Percentiles rank a stretch among this genome's conserved stretches.
These are phyloP conservation scores for Aegilops tauschii DNA, from an alignment of 176 grass and related monocot genomes.

Conservation along the genomic window DNA sequence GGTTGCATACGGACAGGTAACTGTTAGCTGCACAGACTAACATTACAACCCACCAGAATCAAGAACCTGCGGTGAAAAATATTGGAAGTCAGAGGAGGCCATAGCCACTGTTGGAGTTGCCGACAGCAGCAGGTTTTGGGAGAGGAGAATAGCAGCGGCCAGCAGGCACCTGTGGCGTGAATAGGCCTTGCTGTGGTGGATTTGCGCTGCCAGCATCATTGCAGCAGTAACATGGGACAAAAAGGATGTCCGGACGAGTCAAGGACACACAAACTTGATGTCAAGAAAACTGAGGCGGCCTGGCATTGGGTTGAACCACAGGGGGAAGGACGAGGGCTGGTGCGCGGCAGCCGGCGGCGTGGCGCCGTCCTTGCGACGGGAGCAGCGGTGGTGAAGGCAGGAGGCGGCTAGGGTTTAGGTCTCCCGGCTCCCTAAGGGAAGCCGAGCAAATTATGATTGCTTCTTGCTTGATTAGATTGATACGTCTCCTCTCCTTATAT, in stretches of 20 bases:
- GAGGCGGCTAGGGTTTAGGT: too few relatives aligned
- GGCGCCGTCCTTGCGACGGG: too few relatives aligned
- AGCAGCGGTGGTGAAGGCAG: too few relatives aligned
- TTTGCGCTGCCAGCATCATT: background rate
- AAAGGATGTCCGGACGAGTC: background rate
- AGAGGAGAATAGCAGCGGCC: background rate
- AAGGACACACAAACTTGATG: background rate
- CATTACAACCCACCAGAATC: slow-evolving; percentile 13
- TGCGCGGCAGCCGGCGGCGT: too few relatives aligned
- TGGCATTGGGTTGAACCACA: background rate
- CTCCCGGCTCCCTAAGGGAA: too few relatives aligned
- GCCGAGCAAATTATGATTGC: too few relatives aligned
- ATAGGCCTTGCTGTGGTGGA: background rate
- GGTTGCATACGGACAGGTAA: background rate
- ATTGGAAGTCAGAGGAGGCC: background rate
- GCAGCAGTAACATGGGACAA: background rate
- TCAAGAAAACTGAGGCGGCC: background rate
- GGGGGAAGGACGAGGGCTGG: too few relatives aligned
- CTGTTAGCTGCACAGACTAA: background rate
- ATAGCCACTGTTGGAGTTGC: background rate
- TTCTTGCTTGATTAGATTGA: too few relatives aligned
- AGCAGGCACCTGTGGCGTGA: background rate
- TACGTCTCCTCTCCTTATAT: too few relatives aligned
- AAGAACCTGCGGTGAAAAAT: background rate
- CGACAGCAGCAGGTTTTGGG: background rate